These are phyloP conservation scores for Hymenoscyphus infarciens DNA, from an alignment of 2,329 filamentous ascomycete genomes.

Conservation along the genomic window DNA sequence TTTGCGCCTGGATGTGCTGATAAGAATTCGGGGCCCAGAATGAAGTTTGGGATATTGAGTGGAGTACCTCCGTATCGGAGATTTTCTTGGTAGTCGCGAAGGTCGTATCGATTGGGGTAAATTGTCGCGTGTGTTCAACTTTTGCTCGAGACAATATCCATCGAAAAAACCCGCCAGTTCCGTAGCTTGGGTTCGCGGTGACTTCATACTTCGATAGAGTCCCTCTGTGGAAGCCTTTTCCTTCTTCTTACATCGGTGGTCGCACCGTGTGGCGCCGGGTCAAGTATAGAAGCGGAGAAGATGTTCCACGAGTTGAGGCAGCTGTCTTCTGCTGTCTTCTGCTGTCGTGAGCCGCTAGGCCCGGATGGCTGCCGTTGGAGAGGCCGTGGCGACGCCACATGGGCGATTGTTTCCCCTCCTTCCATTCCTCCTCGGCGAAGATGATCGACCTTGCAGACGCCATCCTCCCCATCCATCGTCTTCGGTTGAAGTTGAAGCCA, in stretches of 20 bases:
- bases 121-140: neutral
- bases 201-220: too few species aligned
- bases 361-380: conserved; percentile 2
- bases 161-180: too few species aligned
- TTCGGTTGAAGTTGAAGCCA: too few species aligned
- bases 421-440: neutral
- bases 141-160: neutral
- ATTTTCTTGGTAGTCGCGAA: neutral
- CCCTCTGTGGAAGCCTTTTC: neutral
- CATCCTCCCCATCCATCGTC: neutral
- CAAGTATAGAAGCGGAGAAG: neutral
- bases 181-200: too few species aligned
- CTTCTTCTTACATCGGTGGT: neutral
- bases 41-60: neutral
- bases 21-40: neutral
- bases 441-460: conserved; percentile 4
- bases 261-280: neutral
- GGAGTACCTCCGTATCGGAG: neutral
- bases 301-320: neutral
- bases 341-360: neutral
- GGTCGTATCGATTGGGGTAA: neutral
- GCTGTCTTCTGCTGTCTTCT: conserved; percentile 4
- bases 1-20: neutral
- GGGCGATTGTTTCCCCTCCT: neutral
- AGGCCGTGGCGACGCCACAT: neutral